Evolutionary conservation across 768 basidiomycete species (phyloP).

Genomic region (Tubosaeta sp.): DNA sequence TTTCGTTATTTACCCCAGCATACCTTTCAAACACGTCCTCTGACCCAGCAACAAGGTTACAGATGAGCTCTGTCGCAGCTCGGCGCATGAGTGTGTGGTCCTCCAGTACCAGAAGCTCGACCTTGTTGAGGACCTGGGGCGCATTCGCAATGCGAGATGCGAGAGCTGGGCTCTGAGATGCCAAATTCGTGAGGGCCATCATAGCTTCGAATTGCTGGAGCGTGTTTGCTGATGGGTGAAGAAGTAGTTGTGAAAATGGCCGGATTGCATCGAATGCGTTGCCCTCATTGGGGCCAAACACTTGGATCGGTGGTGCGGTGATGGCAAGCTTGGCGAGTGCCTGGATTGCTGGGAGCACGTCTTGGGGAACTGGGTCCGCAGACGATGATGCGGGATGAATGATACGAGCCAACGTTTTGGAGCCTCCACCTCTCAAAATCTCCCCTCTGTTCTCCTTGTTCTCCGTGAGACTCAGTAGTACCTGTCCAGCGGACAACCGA

Average conservation of each 20-base stretch:
- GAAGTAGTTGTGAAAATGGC: conserved; percentile 72
- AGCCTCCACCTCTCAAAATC: conserved; percentile 75
- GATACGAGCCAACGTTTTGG: conserved; percentile 56
- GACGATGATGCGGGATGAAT: conserved; percentile 47
- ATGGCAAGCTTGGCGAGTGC: conserved; percentile 92
- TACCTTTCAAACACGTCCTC: conserved; percentile 75
- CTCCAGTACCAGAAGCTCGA: conserved; percentile 75
- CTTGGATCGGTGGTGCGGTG: conserved; percentile 83
- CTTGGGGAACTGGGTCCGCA: conserved; percentile 21
- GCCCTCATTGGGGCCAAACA: conserved; percentile 82
- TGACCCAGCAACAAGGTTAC: conserved; percentile 81
- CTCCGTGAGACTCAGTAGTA: conserved; percentile 69
- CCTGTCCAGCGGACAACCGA: conserved; percentile 52
- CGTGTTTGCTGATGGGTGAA: conserved; percentile 61
- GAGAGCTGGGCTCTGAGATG: conserved; percentile 66
- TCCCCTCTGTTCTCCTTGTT: conserved; percentile 73
- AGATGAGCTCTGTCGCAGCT: conserved; percentile 86
- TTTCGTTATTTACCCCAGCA: conserved; percentile 38
- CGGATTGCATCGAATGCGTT: conserved; percentile 79
- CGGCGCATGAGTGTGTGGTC: conserved; percentile 79
- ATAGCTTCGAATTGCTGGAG: conserved; percentile 88
- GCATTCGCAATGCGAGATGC: conserved; percentile 63
- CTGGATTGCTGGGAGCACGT: conserved; percentile 62
- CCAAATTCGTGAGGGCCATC: conserved; percentile 95
- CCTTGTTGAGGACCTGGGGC: conserved; percentile 56